A percentile compares a stretch with the other conserved stretches of the same genome.
Conservation (phyloP, 176 grass and related monocot species). For the Musa itinerans region DNA sequence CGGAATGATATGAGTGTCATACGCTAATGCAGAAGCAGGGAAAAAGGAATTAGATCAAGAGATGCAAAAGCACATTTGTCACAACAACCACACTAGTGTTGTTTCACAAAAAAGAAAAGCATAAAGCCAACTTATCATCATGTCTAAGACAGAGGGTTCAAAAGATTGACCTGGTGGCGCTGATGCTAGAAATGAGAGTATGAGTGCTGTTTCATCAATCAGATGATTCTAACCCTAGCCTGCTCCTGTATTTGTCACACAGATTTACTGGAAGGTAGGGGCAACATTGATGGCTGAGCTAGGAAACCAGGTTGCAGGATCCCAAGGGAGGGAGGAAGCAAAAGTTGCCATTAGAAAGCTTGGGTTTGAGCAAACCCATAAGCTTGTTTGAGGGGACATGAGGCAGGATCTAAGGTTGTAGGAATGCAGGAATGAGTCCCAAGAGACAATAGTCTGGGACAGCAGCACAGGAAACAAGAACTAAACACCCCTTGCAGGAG, state of each 20-base stretch:
- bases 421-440: constrained; percentile 50
- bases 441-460: constrained; percentile 74
- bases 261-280: constrained; percentile 8
- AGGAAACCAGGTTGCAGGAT: constrained; percentile 44
- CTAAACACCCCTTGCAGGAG: constrained; percentile 41
- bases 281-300: constrained; percentile 24
- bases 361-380: constrained; percentile 82
- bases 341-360: constrained; percentile 52
- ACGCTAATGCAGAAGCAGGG: not conserved
- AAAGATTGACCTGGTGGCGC: too few relatives aligned
- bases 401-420: constrained; percentile 70
- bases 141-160: too few relatives aligned
- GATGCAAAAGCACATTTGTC: not conserved
- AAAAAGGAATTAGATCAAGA: not conserved
- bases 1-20: not conserved
- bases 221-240: too few relatives aligned
- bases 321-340: constrained; percentile 42
- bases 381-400: constrained; percentile 91
- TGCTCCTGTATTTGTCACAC: not conserved
- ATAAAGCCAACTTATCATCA: too few relatives aligned
- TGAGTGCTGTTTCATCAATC: not conserved
- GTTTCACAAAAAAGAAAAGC: too few relatives aligned
- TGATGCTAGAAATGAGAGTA: too few relatives aligned
- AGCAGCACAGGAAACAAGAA: constrained; percentile 82
- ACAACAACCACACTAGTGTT: too few relatives aligned